Evolutionary conservation across 75 land plant genomes (phyloP).

Genomic region (Pinus taeda): DNA sequence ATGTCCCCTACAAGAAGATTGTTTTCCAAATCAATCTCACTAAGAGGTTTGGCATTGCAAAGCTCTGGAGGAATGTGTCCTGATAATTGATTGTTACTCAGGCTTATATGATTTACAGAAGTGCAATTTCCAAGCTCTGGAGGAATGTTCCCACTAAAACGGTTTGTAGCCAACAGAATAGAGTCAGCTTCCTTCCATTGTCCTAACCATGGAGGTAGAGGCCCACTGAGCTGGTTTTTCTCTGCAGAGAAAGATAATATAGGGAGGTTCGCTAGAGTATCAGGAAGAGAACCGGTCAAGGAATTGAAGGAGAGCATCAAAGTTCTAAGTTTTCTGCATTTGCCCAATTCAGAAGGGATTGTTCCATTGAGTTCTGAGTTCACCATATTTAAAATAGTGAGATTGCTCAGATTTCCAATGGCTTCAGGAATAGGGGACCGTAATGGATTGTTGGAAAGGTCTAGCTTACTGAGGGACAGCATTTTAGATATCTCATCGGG

Average conservation of each 20-base stretch:
- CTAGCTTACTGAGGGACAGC: conserved; percentile 31
- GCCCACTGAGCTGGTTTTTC: conserved; percentile 22
- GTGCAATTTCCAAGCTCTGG: conserved; percentile 27
- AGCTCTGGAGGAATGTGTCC: conserved; percentile 32
- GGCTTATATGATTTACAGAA: conserved; percentile 9
- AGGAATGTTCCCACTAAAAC: conserved; percentile 25
- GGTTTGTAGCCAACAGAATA: conserved; percentile 21
- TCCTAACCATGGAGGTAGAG: conserved; percentile 15
- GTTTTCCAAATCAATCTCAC: conserved; percentile 13
- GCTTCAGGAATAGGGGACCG: conserved; percentile 37
- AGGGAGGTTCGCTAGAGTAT: conserved; percentile 6
- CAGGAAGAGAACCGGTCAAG: conserved; percentile 17
- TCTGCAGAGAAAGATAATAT: conserved; percentile 20
- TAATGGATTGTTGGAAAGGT: conserved; percentile 44
- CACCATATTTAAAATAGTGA: conserved; percentile 31
- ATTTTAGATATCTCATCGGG: conserved; percentile 44
- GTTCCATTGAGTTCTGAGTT: conserved; percentile 45
- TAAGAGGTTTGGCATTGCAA: conserved; percentile 18
- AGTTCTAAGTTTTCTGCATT: conserved; percentile 38
- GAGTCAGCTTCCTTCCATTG: conserved; percentile 10
- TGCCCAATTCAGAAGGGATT: conserved; percentile 55
- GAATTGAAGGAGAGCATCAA: conserved; percentile 57
- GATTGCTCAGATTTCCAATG: conserved; percentile 39
- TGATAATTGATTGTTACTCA: conserved; percentile 19
- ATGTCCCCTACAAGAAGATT: conserved; percentile 29